Evolutionary conservation across 2,329 filamentous ascomycete species (phyloP), one percentile per base, ranked within the genome.

Genomic region (Colletotrichum orbiculare): DNA sequence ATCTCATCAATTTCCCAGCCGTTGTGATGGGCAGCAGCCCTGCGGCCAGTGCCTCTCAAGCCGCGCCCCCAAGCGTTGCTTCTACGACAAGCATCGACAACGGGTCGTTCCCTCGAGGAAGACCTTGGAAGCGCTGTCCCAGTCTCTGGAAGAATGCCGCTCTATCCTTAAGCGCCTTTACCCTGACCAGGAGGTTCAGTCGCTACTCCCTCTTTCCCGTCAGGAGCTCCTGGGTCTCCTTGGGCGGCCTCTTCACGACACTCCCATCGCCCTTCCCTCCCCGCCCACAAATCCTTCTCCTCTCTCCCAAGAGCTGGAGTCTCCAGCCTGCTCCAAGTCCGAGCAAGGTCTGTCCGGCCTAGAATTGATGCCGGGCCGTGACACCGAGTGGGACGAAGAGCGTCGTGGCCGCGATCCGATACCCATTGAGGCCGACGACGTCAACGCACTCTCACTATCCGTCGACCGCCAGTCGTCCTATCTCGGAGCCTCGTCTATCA

Each of bases 1-100:
- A 80, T 69, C 49, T 25, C 25, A 25, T 25, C 25, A 25, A 8
- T 15, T 38, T 47, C 48, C 33, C 25, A 83, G 81, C 61, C 89
- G 92, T 68, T 96, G 92, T 73, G 91, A 94, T 79, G 92, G 92
- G 59, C 87, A 90, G 69, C 90, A 93, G 73, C 92, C 92, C 10
- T 96, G 92, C 73, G 91, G 91, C 42, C 92, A 94, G 74, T 96
- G 92, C 74, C 85, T 92, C 63, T 94, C 91, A 76, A 94, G 93
- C 74, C 88, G 92, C 61, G 91, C 92, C 67, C 90, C 91, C 4
- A 92, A 94, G 75, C 84, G 88, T 59, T 95, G 92, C 74, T 89
- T 90, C 71, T 95, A 95, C 76, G 90, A 93, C 69, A 93, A 94
- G 78, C 91, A 93, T 68, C 85, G 91, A 13, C 90, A 92, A 75